phyloP scores from a whole-genome alignment of 192 early-diverging fungal species.

The Podila verticillata region DNA sequence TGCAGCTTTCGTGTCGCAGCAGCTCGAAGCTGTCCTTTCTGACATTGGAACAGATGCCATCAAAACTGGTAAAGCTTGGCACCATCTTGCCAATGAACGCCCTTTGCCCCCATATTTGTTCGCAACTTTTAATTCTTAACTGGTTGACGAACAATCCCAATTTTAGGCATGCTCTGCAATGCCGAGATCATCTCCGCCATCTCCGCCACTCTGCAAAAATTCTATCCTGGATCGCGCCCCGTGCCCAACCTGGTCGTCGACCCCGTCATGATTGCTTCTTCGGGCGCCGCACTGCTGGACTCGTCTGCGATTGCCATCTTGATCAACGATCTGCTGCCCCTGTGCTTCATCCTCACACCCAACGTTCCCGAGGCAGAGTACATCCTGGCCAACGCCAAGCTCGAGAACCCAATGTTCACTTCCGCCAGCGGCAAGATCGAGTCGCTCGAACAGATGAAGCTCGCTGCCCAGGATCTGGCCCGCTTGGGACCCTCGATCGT shows the following conservation, averaged over 20 bases:
- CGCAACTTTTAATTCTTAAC: too few species aligned
- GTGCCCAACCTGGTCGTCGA: constrained; percentile 73
- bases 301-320: constrained; percentile 68
- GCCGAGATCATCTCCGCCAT: constrained; percentile 72
- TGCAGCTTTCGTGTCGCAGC: constrained; percentile 70
- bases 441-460: constrained; percentile 67
- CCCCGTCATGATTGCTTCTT: constrained; percentile 89
- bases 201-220: constrained; percentile 50
- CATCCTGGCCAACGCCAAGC: constrained; percentile 54
- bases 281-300: constrained; percentile 69
- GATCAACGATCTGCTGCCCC: constrained; percentile 67
- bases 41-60: constrained; percentile 82
- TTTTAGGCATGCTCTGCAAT: constrained; percentile 76
- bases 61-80: constrained; percentile 65
- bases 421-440: constrained; percentile 51
- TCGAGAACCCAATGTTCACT: constrained; percentile 4
- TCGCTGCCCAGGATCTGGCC: constrained; percentile 65
- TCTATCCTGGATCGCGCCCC: constrained; percentile 14
- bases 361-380: constrained; percentile 87
- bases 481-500: constrained; percentile 65
- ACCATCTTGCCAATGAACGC: neutral
- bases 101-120: too few species aligned
- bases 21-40: constrained; percentile 73
- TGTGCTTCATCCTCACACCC: constrained; percentile 80
- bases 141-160: too few species aligned